Percentiles rank a stretch among this genome's conserved stretches.
Conservation (phyloP, 1,139 yeast species). For the Meyerozyma athensensis region DNA sequence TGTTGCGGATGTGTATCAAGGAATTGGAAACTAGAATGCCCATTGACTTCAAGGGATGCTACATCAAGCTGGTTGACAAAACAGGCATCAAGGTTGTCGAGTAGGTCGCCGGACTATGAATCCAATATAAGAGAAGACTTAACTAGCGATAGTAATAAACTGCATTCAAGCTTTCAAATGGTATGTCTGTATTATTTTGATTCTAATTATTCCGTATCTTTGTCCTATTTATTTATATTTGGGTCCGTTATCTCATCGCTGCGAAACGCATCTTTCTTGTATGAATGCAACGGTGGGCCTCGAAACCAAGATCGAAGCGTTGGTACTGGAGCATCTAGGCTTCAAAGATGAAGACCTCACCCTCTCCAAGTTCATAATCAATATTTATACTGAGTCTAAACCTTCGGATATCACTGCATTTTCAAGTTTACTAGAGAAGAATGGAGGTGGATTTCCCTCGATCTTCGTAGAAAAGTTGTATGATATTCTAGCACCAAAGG, state of each 20-base stretch:
- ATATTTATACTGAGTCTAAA: neutral
- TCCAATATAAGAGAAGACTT: no score
- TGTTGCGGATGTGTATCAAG: constrained; percentile 66
- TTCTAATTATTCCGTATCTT: no score
- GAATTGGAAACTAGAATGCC: constrained; percentile 91
- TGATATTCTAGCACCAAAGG: neutral
- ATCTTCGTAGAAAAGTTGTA: neutral
- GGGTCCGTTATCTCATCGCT: neutral
- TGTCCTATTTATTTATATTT: no score
- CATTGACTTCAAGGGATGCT: constrained; percentile 88
- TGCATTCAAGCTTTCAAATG: no score
- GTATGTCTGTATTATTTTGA: no score
- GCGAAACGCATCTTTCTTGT: neutral
- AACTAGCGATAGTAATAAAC: neutral
- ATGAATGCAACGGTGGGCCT: neutral
- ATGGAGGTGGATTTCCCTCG: constrained; percentile 1
- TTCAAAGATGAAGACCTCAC: neutral
- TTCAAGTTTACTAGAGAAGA: neutral
- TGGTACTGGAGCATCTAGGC: neutral
- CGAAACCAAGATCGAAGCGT: neutral
- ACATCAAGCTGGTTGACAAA: constrained; percentile 71
- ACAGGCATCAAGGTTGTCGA: constrained; percentile 61
- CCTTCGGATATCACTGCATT: neutral
- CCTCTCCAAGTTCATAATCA: neutral
- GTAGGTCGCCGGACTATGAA: no score